Evolutionary conservation across 345 rosid genomes (phyloP), one percentile per base, ranked within the genome.

Genomic region (Pseudoturritis turrita): DNA sequence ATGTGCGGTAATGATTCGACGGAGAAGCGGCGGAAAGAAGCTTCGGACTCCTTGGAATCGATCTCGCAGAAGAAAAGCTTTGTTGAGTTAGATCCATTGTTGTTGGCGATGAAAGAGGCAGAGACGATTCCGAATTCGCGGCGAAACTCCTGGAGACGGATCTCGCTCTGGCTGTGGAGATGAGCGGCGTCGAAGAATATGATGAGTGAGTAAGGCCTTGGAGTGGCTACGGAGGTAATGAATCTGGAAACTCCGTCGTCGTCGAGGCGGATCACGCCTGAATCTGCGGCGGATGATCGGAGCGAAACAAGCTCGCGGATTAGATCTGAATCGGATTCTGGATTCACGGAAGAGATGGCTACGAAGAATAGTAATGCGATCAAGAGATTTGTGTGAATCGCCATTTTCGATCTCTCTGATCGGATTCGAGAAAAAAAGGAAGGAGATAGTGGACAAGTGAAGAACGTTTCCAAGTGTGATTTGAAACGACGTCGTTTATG

Each of bases 11-110:
- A 77, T 4, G 92, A 56, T 28, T 87, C 71, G 83, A 90, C 89
- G 53, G 79, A 83, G 75, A 93, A 90, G 40, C 66, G 81, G n/a
- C 63, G 58, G 79, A 93, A 92, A 14, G 87, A 73, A 17, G 94
- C 63, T 11, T 86, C 87, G 0, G 98, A 82, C 3, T 89, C 84
- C 18, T 76, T 59, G 75, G 87, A 85, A 33, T 90, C 95, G 74
- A 93, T 78, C 19, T 86, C 88, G 73, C 92, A 86, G 87, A 93
- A 89, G 90, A 93, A 93, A 68, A 93, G 87, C 65, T 81, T 86
- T 17, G 29, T 21, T 23, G 13, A 49, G 37, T 61, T 8, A 6
- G 74, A 19, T 69, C 59, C 55, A 11, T 71, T 76, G 81, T 88
- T 84, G 84, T 87, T 91, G 78, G 88, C 17, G 83, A 77, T 58